These are phyloP conservation scores for Pseudomonodictys pantanalensis DNA, from an alignment of 495 filamentous ascomycete genomes.

Conservation along the genomic window DNA sequence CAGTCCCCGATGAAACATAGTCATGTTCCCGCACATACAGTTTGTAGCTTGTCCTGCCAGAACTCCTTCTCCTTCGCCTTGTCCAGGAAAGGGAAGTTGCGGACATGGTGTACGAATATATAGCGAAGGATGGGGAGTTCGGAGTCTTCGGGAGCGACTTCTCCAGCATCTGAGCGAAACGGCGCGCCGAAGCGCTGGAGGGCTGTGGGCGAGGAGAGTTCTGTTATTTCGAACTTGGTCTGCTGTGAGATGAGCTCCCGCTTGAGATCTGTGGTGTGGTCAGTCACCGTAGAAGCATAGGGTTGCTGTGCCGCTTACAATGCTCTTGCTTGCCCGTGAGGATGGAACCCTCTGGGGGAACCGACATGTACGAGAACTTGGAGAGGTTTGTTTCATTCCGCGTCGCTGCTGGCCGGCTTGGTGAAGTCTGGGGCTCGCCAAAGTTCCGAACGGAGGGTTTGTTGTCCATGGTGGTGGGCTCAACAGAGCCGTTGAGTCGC, in stretches of 20 bases:
- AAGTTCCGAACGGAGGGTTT: constrained; percentile 14
- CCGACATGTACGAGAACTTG: constrained; percentile 34
- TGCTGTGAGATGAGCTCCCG: constrained; percentile 89
- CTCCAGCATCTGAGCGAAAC: constrained; percentile 86
- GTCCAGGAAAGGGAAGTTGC: constrained; percentile 96
- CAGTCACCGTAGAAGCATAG: constrained; percentile 15
- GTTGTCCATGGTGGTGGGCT: constrained; percentile 25
- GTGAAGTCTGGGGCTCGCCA: constrained; percentile 5
- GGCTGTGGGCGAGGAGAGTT: constrained; percentile 90
- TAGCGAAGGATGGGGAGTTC: constrained; percentile 92
- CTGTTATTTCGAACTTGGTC: constrained; percentile 81
- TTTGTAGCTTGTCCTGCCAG: constrained; percentile 97
- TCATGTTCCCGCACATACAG: constrained; percentile 56
- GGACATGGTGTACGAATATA: constrained; percentile 96
- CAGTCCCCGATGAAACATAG: background rate
- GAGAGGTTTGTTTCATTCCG: constrained; percentile 31
- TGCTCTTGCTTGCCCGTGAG: constrained; percentile 98
- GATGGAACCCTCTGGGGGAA: constrained; percentile 51
- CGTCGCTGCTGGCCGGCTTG: constrained; percentile 11
- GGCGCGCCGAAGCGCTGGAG: constrained; percentile 93
- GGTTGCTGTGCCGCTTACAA: constrained; percentile 56
- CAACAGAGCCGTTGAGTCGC: constrained; percentile 25
- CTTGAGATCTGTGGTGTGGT: constrained; percentile 74
- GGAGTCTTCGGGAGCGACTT: constrained; percentile 88
- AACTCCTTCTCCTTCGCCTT: constrained; percentile 97